Evolutionary conservation across 108 stramenopile genomes (phyloP).

Genomic region (Nitzschia putrida): DNA sequence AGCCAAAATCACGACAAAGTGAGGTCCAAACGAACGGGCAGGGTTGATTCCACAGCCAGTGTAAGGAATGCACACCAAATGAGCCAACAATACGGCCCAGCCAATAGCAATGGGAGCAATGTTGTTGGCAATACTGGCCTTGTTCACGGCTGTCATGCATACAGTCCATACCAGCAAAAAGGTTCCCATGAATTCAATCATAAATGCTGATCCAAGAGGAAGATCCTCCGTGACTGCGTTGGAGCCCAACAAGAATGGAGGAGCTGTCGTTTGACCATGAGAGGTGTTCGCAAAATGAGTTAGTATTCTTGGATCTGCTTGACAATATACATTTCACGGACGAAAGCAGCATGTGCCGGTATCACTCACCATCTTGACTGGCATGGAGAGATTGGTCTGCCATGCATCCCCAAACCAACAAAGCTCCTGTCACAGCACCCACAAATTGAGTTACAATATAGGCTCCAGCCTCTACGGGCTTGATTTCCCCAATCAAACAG

Average conservation of each 20-base stretch:
- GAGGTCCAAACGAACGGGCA: conserved; percentile 40
- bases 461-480: background rate
- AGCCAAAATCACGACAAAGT: background rate
- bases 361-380: background rate
- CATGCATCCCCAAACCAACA: conserved; percentile 22
- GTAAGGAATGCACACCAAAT: conserved; percentile 52
- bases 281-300: no score
- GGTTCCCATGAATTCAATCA: conserved; percentile 39
- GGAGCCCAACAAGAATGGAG: conserved; percentile 20
- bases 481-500: background rate
- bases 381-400: conserved; percentile 1
- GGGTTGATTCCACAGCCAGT: conserved; percentile 75
- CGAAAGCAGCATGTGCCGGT: no score
- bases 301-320: no score
- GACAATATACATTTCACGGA: no score
- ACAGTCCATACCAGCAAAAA: conserved; percentile 38
- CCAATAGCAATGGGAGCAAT: conserved; percentile 53
- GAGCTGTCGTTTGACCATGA: conserved; percentile 6
- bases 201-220: conserved; percentile 18
- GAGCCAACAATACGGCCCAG: conserved; percentile 44
- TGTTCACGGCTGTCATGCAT: conserved; percentile 20
- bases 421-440: conserved; percentile 14
- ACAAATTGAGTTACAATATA: conserved; percentile 19
- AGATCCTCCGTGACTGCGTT: conserved; percentile 2
- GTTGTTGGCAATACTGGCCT: conserved; percentile 21